phyloP scores from a whole-genome alignment of 306 rosid genomes.

The Ammopiptanthus mongolicus region DNA sequence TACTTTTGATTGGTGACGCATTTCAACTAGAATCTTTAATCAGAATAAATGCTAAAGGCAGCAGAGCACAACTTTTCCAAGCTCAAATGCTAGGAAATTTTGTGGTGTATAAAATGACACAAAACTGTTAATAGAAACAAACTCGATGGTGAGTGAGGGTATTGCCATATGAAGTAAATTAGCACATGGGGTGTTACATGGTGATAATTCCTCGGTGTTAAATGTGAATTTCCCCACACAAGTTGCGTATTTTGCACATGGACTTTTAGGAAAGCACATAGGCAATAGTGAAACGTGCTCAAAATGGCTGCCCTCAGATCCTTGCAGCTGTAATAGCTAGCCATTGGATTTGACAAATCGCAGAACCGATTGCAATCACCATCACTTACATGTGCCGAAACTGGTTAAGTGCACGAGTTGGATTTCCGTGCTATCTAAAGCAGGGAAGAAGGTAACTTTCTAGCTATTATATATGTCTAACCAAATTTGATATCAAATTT shows the following conservation, averaged over 20 bases:
- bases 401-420: constrained; percentile 31
- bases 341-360: constrained; percentile 23
- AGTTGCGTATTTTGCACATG: constrained; percentile 22
- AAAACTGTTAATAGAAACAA: constrained; percentile 16
- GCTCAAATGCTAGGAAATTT: background rate
- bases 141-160: background rate
- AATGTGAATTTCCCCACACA: background rate
- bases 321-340: background rate
- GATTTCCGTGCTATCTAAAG: constrained; percentile 16
- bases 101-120: constrained; percentile 22
- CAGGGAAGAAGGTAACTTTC: constrained; percentile 28
- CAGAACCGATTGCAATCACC: background rate
- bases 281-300: constrained; percentile 30
- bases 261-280: background rate
- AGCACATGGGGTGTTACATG: constrained; percentile 33
- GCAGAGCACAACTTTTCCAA: constrained; percentile 6
- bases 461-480: constrained; percentile 33
- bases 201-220: background rate
- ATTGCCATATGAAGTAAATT: constrained; percentile 20
- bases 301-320: background rate
- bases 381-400: constrained; percentile 18
- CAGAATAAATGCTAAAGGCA: constrained; percentile 34
- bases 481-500: constrained; percentile 20
- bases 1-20: constrained; percentile 4
- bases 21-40: constrained; percentile 11